Percentiles rank a stretch among this genome's conserved stretches.
Conservation (phyloP, 108 stramenopile species). For the Skeletonema costatum region DNA sequence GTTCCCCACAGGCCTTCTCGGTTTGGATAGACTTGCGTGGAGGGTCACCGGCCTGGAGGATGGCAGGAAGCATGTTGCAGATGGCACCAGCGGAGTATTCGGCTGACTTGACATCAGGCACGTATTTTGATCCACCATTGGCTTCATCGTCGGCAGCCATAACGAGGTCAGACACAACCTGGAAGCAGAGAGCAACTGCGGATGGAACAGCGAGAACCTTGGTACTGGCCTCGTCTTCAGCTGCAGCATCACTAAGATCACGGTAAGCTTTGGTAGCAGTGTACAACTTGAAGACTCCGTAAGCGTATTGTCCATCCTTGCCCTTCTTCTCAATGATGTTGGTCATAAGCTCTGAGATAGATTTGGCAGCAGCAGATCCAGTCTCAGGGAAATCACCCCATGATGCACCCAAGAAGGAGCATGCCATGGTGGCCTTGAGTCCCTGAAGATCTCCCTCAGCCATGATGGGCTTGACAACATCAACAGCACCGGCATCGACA, state of each 20-base stretch:
- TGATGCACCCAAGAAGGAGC: conserved; percentile 82
- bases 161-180: conserved; percentile 90
- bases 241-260: conserved; percentile 73
- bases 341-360: conserved; percentile 89
- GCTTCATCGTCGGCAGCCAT: conserved; percentile 87
- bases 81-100: conserved; percentile 84
- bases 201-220: conserved; percentile 88
- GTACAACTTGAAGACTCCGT: conserved; percentile 93
- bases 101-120: conserved; percentile 87
- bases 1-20: conserved; percentile 84
- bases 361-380: conserved; percentile 84
- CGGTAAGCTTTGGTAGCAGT: conserved; percentile 90
- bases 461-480: conserved; percentile 92
- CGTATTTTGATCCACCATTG: conserved; percentile 91
- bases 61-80: conserved; percentile 84
- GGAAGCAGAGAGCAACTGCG: conserved; percentile 82
- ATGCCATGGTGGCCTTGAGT: conserved; percentile 93
- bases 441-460: conserved; percentile 89
- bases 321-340: conserved; percentile 93
- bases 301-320: conserved; percentile 91
- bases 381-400: conserved; percentile 86
- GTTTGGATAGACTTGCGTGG: conserved; percentile 83
- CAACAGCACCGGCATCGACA: conserved; percentile 82
- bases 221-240: conserved; percentile 55
- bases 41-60: conserved; percentile 82